Evolutionary conservation across 495 filamentous ascomycete genomes (phyloP).

Genomic region (Trichoderma parareesei): DNA sequence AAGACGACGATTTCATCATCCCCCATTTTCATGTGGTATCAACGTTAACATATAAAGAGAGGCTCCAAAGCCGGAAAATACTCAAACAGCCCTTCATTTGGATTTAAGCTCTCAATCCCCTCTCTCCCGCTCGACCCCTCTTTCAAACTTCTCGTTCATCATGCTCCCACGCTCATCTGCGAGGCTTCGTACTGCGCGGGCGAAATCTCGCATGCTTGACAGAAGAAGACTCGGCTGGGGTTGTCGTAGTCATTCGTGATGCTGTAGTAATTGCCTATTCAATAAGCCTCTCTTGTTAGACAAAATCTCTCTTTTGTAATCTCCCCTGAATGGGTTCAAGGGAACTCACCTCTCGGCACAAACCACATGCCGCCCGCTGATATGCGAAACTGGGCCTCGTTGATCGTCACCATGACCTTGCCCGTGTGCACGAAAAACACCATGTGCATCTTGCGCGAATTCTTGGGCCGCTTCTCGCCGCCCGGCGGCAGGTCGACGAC

Average conservation of each 20-base stretch:
- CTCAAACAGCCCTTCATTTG: too few species aligned
- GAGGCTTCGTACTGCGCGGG: conserved; percentile 12
- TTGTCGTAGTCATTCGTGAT: conserved; percentile 64
- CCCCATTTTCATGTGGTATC: background rate
- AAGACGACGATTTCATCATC: background rate
- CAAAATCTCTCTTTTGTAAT: conserved; percentile 5
- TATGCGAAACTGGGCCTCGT: conserved; percentile 75
- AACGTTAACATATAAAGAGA: background rate
- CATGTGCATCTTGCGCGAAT: conserved; percentile 89
- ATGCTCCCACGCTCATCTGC: conserved; percentile 5
- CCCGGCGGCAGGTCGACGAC: conserved; percentile 78
- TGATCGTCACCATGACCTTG: conserved; percentile 65
- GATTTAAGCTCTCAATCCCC: too few species aligned
- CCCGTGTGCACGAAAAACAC: conserved; percentile 83
- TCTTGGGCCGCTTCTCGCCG: conserved; percentile 78
- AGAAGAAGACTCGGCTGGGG: conserved; percentile 73
- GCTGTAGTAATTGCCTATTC: conserved; percentile 72
- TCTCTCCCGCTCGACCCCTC: too few species aligned
- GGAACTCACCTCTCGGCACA: conserved; percentile 78
- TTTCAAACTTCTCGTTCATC: background rate
- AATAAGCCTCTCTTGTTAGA: conserved; percentile 13
- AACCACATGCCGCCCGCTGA: conserved; percentile 83
- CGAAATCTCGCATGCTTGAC: conserved; percentile 62
- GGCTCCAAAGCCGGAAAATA: background rate
- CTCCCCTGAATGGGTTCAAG: conserved; percentile 6